Evolutionary conservation across 352 stramenopile genomes (phyloP).

Genomic region (Halophytophthora batemanensis): DNA sequence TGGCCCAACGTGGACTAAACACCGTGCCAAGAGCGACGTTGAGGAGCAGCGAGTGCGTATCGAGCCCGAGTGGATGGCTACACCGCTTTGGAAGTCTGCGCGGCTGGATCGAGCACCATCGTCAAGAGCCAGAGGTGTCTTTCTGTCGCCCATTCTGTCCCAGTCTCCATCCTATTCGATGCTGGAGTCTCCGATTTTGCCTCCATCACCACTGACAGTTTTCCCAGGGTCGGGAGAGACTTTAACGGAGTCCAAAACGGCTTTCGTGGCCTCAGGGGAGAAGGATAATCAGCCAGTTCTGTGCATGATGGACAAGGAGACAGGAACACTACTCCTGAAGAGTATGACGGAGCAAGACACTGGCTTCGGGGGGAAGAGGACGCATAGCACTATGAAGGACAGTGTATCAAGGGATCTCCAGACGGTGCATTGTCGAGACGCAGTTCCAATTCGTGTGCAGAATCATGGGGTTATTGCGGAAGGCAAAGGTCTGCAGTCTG

Average conservation of each 20-base stretch:
- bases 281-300: slow-evolving; percentile 26
- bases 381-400: slow-evolving; percentile 1
- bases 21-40: slow-evolving; percentile 26
- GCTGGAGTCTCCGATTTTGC: slow-evolving; percentile 9
- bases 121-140: slow-evolving; percentile 7
- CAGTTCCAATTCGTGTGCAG: slow-evolving; percentile 27
- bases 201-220: slow-evolving; percentile 3
- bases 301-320: slow-evolving; percentile 44
- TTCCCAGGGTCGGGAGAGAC: neutral
- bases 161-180: slow-evolving; percentile 4
- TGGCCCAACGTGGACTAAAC: slow-evolving; percentile 36
- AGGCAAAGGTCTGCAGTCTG: neutral
- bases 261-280: slow-evolving; percentile 37
- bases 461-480: slow-evolving; percentile 1
- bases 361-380: neutral
- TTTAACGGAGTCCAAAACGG: slow-evolving; percentile 8
- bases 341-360: slow-evolving; percentile 18
- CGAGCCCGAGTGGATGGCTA: slow-evolving; percentile 38
- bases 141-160: slow-evolving; percentile 23
- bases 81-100: slow-evolving; percentile 30
- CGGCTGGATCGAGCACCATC: slow-evolving; percentile 6
- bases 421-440: slow-evolving; percentile 39
- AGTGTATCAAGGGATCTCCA: slow-evolving; percentile 8
- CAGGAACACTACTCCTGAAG: slow-evolving; percentile 33
- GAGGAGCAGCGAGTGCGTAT: slow-evolving; percentile 34